Base-by-base conservation (phyloP, 2,329 filamentous ascomycete genomes). In the Sporothrix euskadiensis region DNA sequence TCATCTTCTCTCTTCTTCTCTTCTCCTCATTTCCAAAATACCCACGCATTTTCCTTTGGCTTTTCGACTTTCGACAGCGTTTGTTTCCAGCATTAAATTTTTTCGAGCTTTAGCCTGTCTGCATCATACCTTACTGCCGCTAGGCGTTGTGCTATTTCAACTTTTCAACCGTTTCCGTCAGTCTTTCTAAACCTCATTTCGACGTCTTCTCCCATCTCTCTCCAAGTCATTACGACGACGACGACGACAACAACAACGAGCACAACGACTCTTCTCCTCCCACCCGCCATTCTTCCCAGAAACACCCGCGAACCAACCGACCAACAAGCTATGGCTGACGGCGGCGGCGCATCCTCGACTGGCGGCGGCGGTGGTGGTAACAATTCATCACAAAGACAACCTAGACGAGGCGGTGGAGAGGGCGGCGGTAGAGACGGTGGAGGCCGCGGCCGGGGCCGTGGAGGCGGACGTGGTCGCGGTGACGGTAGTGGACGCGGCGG, bases 401-500 rank as follows among this genome's bases (percentile, higher is more conserved):
- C 44, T 78, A 39, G 44, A 35, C 79, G 63, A 77, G 26, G 44
- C 12, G 65, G 80, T 39, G 81, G 82, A 57, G 80, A 35, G 35
- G 35, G 35, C 35, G 35, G 35, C 35, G 35, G 35, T 8, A 35
- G 79, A 35, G 76, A 79, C 41, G 80, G 83, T 78, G 83, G 83
- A 49, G 81, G 72, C 12, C 59, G 35, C 22, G 54, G 52, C 3
- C 57, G 66, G 44, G 54, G 66, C 39, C 54, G 66, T 35, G 83
- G 83, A 72, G 82, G 84, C 4, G 70, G 47, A 59, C 61, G 59
- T 61, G 72, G 72, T 35, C 35, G 35, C 6, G 49, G 72, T 14
- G 41, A 69, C 14, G 73, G 73, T 12, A 30, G 69, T n/a, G 73
- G 61, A 19, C 59, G 73, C 3, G 80, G 83, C 78, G 83, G 82